phyloP scores from a whole-genome alignment of 495 filamentous ascomycete genomes.

The Elasticomyces elasticus region DNA sequence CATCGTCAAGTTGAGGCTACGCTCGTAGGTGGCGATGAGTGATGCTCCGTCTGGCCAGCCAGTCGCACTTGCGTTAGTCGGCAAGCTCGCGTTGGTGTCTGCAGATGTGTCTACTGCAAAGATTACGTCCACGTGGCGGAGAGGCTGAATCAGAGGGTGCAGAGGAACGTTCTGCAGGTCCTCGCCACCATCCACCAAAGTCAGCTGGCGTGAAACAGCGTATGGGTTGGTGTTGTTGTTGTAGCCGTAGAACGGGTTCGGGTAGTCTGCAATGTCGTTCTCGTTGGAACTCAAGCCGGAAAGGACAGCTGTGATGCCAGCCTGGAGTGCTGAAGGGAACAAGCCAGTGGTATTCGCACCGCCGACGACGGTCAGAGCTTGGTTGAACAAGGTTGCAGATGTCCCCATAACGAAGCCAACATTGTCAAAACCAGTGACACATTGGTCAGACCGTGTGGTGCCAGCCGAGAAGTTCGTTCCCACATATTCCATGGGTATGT shows the following conservation, averaged over 20 bases:
- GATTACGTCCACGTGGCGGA: constrained; percentile 74
- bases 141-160: constrained; percentile 70
- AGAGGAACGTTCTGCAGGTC: constrained; percentile 84
- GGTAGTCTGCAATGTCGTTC: constrained; percentile 76
- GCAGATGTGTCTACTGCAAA: constrained; percentile 84
- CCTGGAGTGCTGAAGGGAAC: constrained; percentile 39
- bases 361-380: constrained; percentile 51
- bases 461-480: constrained; percentile 73
- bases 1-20: constrained; percentile 50
- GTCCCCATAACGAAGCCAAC: constrained; percentile 82
- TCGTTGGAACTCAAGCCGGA: constrained; percentile 42
- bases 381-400: constrained; percentile 83
- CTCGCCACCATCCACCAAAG: constrained; percentile 78
- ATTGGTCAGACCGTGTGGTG: constrained; percentile 47
- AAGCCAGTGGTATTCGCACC: constrained; percentile 38
- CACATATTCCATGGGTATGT: constrained; percentile 62
- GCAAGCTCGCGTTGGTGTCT: constrained; percentile 49
- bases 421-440: constrained; percentile 76
- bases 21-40: constrained; percentile 73
- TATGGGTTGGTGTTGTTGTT: constrained; percentile 53
- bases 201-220: constrained; percentile 46
- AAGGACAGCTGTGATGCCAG: constrained; percentile 48
- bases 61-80: constrained; percentile 4
- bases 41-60: constrained; percentile 82
- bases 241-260: constrained; percentile 78